Percentiles rank a stretch among this genome's conserved stretches.
These are phyloP conservation scores for Nematocida ausubeli DNA, from an alignment of 371 early-diverging fungal species.

Conservation along the genomic window DNA sequence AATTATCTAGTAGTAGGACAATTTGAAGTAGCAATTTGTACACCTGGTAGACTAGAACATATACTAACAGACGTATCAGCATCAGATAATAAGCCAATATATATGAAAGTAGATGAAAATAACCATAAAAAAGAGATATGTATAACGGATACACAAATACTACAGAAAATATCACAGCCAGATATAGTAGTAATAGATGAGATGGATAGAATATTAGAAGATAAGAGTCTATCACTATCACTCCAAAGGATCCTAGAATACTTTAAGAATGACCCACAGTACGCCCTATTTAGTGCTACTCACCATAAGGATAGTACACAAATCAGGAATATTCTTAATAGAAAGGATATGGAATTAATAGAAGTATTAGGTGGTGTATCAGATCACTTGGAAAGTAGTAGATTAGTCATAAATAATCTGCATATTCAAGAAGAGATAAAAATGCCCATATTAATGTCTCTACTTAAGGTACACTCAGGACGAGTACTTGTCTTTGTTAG, in stretches of 20 bases:
- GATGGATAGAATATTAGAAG: conserved; percentile 68
- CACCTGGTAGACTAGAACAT: conserved; percentile 93
- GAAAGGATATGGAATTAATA: conserved; percentile 28
- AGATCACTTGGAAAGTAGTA: conserved; percentile 32
- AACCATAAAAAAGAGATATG: conserved; percentile 28
- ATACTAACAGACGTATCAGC: conserved; percentile 70
- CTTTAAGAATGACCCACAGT: conserved; percentile 56
- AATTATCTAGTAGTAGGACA: conserved; percentile 92
- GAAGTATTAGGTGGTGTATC: conserved; percentile 49
- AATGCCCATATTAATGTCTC: conserved; percentile 85
- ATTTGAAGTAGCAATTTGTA: conserved; percentile 75
- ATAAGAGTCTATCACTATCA: conserved; percentile 54
- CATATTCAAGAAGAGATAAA: conserved; percentile 69
- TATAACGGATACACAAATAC: conserved; percentile 18
- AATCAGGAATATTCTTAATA: conserved; percentile 41
- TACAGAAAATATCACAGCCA: conserved; percentile 40
- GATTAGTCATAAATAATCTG: conserved; percentile 35
- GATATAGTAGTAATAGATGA: conserved; percentile 68
- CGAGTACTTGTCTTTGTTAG: conserved; percentile 97
- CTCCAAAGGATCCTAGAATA: conserved; percentile 56
- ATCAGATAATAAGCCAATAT: conserved; percentile 68
- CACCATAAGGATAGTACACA: conserved; percentile 58
- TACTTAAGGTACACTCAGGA: conserved; percentile 89
- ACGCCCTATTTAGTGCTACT: conserved; percentile 66
- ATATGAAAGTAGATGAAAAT: conserved; percentile 87